These are phyloP conservation scores for Xylariomycetidae sp. DNA, from an alignment of 2,329 filamentous ascomycete species.

Conservation along the genomic window DNA sequence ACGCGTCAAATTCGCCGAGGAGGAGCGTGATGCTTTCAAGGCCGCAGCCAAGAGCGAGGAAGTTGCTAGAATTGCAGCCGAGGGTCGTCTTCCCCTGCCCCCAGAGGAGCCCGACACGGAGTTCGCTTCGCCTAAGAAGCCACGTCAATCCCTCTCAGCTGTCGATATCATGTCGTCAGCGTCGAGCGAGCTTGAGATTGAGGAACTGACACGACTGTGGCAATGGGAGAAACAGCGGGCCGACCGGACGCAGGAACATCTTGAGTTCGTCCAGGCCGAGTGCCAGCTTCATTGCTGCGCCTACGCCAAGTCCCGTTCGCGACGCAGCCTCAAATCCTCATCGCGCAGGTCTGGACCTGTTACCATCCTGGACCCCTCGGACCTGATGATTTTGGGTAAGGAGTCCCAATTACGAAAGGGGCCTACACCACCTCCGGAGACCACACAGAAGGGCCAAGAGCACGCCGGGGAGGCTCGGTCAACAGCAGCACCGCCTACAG, in stretches of 20 bases:
- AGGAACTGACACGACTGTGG: constrained; percentile 46
- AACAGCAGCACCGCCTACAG: constrained; percentile 11
- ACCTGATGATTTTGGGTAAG: constrained; percentile 37
- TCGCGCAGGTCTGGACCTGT: constrained; percentile 28
- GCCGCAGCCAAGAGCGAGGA: constrained; percentile 68
- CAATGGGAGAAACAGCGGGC: constrained; percentile 58
- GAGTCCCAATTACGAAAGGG: constrained; percentile 12
- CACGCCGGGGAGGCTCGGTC: constrained; percentile 8
- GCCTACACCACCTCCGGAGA: constrained; percentile 21
- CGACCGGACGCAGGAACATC: constrained; percentile 62
- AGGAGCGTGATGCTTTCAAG: constrained; percentile 70
- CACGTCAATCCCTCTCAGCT: constrained; percentile 40
- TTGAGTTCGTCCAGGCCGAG: constrained; percentile 72
- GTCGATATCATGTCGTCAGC: constrained; percentile 49
- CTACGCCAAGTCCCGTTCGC: constrained; percentile 39
- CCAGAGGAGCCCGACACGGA: constrained; percentile 49
- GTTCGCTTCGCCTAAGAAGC: constrained; percentile 55
- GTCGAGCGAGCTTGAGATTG: constrained; percentile 51
- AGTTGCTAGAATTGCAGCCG: constrained; percentile 64
- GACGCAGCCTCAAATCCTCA: constrained; percentile 23
- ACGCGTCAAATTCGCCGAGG: constrained; percentile 58
- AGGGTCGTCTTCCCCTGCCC: constrained; percentile 63
- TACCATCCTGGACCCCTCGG: constrained; percentile 35
- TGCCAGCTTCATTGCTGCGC: constrained; percentile 63
- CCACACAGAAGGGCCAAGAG: constrained; percentile 16